phyloP scores from a whole-genome alignment of 192 early-diverging fungal genomes.

The Spinellus fusiger region DNA sequence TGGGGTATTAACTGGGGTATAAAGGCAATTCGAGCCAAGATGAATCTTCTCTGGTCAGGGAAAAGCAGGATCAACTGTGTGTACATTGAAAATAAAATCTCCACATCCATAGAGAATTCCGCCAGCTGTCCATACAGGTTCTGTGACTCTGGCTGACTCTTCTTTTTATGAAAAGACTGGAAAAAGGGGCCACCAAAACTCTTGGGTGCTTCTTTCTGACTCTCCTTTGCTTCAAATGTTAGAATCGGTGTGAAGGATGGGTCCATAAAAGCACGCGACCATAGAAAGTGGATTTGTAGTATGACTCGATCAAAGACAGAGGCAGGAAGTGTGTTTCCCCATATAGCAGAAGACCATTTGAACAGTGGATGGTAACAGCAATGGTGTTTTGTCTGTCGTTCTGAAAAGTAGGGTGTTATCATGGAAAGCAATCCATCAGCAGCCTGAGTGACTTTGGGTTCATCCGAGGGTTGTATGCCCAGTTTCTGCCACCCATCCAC shows the following conservation, averaged over 20 bases:
- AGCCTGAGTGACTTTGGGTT: neutral
- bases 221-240: neutral
- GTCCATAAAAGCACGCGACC: slow-evolving; percentile 28
- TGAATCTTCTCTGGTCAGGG: slow-evolving; percentile 35
- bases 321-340: slow-evolving; percentile 1
- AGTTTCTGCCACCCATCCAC: slow-evolving; percentile 8
- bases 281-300: slow-evolving; percentile 21
- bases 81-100: slow-evolving; percentile 39
- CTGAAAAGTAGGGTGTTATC: slow-evolving; percentile 4
- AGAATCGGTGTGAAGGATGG: slow-evolving; percentile 3
- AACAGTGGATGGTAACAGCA: slow-evolving; percentile 27
- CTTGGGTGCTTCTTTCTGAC: neutral
- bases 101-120: slow-evolving; percentile 38
- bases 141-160: neutral
- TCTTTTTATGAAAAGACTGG: neutral
- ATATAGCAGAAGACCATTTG: slow-evolving; percentile 19
- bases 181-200: neutral
- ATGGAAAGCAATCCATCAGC: neutral
- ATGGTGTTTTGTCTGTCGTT: slow-evolving; percentile 2
- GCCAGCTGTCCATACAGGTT: slow-evolving; percentile 1
- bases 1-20: slow-evolving; percentile 41
- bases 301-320: slow-evolving; percentile 17
- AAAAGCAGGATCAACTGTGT: slow-evolving; percentile 31
- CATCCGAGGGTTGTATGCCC: neutral
- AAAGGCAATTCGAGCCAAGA: slow-evolving; percentile 48